Evolutionary conservation across 1,139 yeast genomes (phyloP).

Genomic region (Nakaseomyces kungkrabaensis): DNA sequence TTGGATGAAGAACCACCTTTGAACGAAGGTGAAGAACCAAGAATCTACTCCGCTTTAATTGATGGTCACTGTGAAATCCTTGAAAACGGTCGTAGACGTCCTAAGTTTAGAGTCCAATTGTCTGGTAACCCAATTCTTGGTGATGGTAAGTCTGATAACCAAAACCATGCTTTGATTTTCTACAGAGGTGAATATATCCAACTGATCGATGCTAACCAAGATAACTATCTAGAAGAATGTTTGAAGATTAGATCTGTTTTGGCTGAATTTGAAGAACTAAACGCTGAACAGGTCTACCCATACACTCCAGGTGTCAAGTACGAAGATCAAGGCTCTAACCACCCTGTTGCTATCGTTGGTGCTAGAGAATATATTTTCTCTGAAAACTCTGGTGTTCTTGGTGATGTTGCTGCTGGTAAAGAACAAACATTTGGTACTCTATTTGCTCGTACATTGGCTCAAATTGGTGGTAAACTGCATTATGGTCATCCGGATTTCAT

Average conservation of each 20-base stretch:
- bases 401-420: constrained; percentile 99
- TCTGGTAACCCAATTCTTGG: constrained; percentile 99
- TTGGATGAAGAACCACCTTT: constrained; percentile 88
- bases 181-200: constrained; percentile 98
- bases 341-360: constrained; percentile 97
- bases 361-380: constrained; percentile 99
- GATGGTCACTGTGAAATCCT: constrained; percentile 97
- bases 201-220: constrained; percentile 97
- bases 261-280: constrained; percentile 96
- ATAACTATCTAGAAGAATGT: constrained; percentile 96
- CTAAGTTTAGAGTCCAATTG: constrained; percentile 92
- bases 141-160: constrained; percentile 99
- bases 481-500: constrained; percentile 99
- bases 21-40: constrained; percentile 94
- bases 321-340: constrained; percentile 37
- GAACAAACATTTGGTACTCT: constrained; percentile 99
- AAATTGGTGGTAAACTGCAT: constrained; percentile 97
- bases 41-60: constrained; percentile 90
- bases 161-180: constrained; percentile 92
- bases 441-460: constrained; percentile 95
- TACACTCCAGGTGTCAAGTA: constrained; percentile 50
- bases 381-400: constrained; percentile 95
- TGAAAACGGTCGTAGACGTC: constrained; percentile 98
- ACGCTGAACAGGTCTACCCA: constrained; percentile 75
- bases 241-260: constrained; percentile 92